phyloP scores from a whole-genome alignment of 495 filamentous ascomycete species.

The Bathelium albidoporum region DNA sequence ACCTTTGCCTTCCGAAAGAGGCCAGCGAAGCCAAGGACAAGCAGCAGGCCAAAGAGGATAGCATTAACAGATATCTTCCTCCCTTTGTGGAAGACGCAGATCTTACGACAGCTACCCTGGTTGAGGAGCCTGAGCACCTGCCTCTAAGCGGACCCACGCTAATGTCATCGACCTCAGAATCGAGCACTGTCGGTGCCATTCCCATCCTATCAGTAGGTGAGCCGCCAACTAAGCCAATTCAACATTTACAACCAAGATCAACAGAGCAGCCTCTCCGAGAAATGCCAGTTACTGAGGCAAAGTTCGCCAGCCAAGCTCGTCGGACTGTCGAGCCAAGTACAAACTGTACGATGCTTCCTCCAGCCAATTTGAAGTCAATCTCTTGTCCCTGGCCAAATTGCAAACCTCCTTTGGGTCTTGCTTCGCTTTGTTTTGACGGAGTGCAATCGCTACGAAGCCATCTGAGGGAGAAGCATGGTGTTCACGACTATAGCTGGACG shows the following conservation, averaged over 20 bases:
- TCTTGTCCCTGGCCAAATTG: neutral
- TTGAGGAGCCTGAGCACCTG: neutral
- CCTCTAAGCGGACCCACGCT: neutral
- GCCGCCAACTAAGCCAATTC: neutral
- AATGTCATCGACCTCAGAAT: neutral
- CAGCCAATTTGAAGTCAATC: neutral
- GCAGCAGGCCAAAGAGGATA: neutral
- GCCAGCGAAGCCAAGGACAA: neutral
- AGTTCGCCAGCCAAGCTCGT: neutral
- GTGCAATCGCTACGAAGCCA: neutral
- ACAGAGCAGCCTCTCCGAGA: neutral
- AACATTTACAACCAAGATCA: neutral
- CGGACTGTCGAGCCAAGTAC: neutral
- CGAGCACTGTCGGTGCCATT: neutral
- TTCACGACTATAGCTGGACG: slow-evolving; percentile 2
- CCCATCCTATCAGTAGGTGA: neutral
- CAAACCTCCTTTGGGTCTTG: neutral
- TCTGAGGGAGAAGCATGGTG: neutral
- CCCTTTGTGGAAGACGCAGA: neutral
- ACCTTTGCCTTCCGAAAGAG: neutral
- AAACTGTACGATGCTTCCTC: neutral
- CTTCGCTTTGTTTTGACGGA: neutral
- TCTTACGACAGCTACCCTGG: neutral
- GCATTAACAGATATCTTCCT: neutral
- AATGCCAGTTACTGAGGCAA: neutral